These are phyloP conservation scores for Fusarium sp. DNA, from an alignment of 2,329 filamentous ascomycete species.

Conservation along the genomic window DNA sequence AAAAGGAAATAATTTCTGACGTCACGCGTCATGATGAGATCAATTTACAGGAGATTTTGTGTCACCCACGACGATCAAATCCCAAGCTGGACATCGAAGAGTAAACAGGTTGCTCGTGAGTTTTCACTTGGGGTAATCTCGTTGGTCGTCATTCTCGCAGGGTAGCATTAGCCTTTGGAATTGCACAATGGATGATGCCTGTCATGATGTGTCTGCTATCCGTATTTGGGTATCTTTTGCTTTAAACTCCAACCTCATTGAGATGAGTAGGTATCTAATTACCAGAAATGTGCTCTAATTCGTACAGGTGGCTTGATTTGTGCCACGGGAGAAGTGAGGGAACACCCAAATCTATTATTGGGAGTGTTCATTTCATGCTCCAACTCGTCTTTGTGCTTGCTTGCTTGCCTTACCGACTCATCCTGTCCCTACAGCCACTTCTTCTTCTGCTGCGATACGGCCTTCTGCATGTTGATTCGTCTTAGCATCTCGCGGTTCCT, in stretches of 20 bases:
- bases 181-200: conserved; percentile 18
- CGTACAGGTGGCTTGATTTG: conserved; percentile 33
- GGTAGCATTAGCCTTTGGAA: conserved; percentile 11
- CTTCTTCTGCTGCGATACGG: conserved; percentile 53
- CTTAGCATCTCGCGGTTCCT: conserved; percentile 67
- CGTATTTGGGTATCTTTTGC: conserved; percentile 38
- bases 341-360: conserved; percentile 28
- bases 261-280: conserved; percentile 46
- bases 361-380: conserved; percentile 20
- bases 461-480: conserved; percentile 64
- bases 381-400: background rate
- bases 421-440: conserved; percentile 46
- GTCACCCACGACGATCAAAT: conserved; percentile 32
- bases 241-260: conserved; percentile 43
- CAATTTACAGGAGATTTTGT: conserved; percentile 18
- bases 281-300: conserved; percentile 32
- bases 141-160: conserved; percentile 22
- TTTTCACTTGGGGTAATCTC: background rate
- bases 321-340: conserved; percentile 28
- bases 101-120: conserved; percentile 1
- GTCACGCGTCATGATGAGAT: conserved; percentile 44
- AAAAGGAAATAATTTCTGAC: conserved; percentile 22
- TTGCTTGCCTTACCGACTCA: background rate
- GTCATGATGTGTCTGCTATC: conserved; percentile 30
- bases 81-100: conserved; percentile 6